phyloP scores from a whole-genome alignment of 2,329 filamentous ascomycete genomes.

The Fusarium sp. region DNA sequence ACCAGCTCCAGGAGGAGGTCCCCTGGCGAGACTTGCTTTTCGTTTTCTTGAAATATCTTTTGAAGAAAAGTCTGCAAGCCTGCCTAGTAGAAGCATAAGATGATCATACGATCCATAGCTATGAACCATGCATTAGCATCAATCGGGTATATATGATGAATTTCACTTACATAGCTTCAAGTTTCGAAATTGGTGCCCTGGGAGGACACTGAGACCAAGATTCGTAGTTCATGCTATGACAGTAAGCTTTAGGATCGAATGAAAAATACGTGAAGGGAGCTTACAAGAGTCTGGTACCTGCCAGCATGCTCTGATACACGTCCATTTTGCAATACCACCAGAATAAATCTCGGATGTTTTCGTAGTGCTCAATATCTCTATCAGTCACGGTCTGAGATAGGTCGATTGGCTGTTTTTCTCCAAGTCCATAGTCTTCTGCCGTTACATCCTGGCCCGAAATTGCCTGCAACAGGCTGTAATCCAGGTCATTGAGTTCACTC shows the following conservation, averaged over 20 bases:
- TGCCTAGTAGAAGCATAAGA: conserved; percentile 80
- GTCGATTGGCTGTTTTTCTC: conserved; percentile 41
- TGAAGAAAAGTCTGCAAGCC: conserved; percentile 80
- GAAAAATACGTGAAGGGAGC: conserved; percentile 48
- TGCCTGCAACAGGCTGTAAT: conserved; percentile 52
- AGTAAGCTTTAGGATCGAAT: conserved; percentile 26
- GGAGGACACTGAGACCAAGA: conserved; percentile 90
- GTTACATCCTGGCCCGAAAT: conserved; percentile 53
- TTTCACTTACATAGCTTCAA: conserved; percentile 72
- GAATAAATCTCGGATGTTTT: conserved; percentile 84
- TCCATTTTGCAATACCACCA: conserved; percentile 99
- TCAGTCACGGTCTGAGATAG: conserved; percentile 50
- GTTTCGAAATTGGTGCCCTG: conserved; percentile 78
- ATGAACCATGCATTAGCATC: conserved; percentile 38
- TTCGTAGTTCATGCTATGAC: conserved; percentile 76
- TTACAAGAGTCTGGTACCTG: conserved; percentile 86
- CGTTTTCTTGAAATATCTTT: conserved; percentile 83
- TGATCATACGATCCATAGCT: conserved; percentile 93
- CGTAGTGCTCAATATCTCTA: conserved; percentile 79
- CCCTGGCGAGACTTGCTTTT: conserved; percentile 58
- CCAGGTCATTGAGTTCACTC: conserved; percentile 49
- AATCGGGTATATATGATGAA: no score
- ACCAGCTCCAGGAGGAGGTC: conserved; percentile 41
- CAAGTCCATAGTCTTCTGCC: conserved; percentile 51
- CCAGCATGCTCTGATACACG: conserved; percentile 87